Base-by-base conservation (phyloP, 2,329 filamentous ascomycete genomes). In the Hypoxylon sp. region DNA sequence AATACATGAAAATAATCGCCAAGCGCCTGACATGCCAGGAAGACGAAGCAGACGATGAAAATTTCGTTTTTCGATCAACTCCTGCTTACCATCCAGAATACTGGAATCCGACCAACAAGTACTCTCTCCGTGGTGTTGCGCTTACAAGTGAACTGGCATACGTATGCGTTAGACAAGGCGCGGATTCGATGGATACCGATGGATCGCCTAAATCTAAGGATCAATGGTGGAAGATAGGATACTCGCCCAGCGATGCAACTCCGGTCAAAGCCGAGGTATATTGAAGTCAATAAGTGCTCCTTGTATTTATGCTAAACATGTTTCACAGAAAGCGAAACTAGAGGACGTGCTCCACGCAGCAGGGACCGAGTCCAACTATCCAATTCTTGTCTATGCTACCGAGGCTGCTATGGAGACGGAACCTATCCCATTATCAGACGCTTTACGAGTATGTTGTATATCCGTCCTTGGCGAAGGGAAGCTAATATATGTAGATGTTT, bases 171-270 rank as follows among this genome's bases (percentile, higher is more conserved):
- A 79, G 82, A 40, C 73, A 79, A 14, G 81, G 82, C 60, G 75
- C 77, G 3, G 79, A 83, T 56, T 73, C 84, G 33, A 82, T 84
- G 55, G 82, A 85, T 14, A 53, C 84, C n/a, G 80, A 77, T 0
- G 81, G 79, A 33, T 65, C 69, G 3, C 57, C 78, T 2, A 69
- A 73, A 22, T 65, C 75, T 3, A 69, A 68, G 14, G 85, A 88
- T 58, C 86, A 88, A 73, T 89, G 87, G 87, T 89, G 87, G 87
- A 83, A 83, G 69, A 78, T 89, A 50, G 79, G 82, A 37, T 86
- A 84, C 68, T 75, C 76, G 22, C 74, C 79, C 11, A 73, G 77
- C 14, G 81, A 81, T 10, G 72, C 79, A 5, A 78, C 80, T 53
- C 83, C 85, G n/a, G 79, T 85, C 30, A 82, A 80, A 69, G 79